A percentile compares a stretch with the other conserved stretches of the same genome.
Evolutionary conservation across 2,329 filamentous ascomycete genomes (phyloP).

Genomic region (Aureobasidium zeae): DNA sequence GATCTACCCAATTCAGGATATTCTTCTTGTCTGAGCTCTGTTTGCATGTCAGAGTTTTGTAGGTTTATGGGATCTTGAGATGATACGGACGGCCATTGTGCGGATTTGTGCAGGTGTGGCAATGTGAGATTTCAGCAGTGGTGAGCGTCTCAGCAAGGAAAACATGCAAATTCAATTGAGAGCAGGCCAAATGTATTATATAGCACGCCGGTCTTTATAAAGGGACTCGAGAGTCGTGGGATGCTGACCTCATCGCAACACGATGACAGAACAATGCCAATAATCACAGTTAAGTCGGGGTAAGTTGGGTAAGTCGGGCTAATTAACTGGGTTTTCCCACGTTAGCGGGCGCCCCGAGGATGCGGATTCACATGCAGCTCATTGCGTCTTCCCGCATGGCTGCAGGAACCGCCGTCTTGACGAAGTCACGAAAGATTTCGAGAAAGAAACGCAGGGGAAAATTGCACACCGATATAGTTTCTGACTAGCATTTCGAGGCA

Average conservation of each 20-base stretch:
- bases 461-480: too few relatives aligned
- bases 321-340: neutral
- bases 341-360: neutral
- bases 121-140: conserved; percentile 7
- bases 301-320: neutral
- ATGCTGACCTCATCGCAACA: conserved; percentile 12
- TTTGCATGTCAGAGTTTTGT: neutral
- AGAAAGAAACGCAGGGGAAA: too few relatives aligned
- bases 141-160: conserved; percentile 10
- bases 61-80: neutral
- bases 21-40: conserved; percentile 21
- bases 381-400: conserved; percentile 9
- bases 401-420: conserved; percentile 8
- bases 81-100: conserved; percentile 16
- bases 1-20: conserved; percentile 78
- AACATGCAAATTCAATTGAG: conserved; percentile 2
- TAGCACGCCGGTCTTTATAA: neutral
- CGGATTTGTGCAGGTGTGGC: conserved; percentile 6
- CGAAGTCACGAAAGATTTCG: too few relatives aligned
- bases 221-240: conserved; percentile 6
- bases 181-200: neutral
- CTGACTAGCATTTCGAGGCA: too few relatives aligned
- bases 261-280: conserved; percentile 3
- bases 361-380: conserved; percentile 10
- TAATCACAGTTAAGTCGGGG: conserved; percentile 1